Conservation (phyloP, 441 rosid species). For the Mallotus repandus region DNA sequence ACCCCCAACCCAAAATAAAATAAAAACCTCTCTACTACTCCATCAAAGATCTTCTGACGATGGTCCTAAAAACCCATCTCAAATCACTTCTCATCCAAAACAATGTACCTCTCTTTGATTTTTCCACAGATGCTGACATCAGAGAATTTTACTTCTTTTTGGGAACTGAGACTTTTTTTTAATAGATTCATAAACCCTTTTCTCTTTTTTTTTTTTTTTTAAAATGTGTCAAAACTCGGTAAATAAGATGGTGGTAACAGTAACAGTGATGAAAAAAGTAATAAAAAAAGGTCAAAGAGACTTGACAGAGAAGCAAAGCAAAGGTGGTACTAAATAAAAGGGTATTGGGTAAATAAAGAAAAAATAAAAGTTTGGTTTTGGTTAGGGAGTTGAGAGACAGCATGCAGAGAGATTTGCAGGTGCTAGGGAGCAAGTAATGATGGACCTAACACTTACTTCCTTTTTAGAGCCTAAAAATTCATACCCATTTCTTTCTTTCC, state of each 20-base stretch:
- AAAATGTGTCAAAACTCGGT: too few species aligned
- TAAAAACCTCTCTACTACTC: too few species aligned
- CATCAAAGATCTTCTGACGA: not conserved
- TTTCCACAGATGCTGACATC: conserved; percentile 14
- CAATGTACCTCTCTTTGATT: not conserved
- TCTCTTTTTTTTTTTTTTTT: too few species aligned
- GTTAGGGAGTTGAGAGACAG: conserved; percentile 17
- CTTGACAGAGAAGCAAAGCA: conserved; percentile 31
- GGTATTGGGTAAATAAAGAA: not conserved
- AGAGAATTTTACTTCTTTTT: conserved; percentile 2
- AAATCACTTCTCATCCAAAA: too few species aligned
- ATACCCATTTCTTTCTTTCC: not conserved
- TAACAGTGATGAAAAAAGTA: too few species aligned
- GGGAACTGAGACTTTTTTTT: conserved; percentile 5
- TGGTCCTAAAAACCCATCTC: too few species aligned
- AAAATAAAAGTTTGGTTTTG: not conserved
- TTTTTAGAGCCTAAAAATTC: not conserved
- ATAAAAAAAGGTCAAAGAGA: not conserved
- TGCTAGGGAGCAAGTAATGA: conserved; percentile 26
- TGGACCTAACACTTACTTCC: conserved; percentile 22
- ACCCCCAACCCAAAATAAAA: too few species aligned
- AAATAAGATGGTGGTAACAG: too few species aligned
- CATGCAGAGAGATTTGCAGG: conserved; percentile 17
- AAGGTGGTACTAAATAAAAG: not conserved
- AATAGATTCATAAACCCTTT: too few species aligned